Conservation (phyloP, 2,329 filamentous ascomycete species). For the Cladophialophora carrionii region DNA sequence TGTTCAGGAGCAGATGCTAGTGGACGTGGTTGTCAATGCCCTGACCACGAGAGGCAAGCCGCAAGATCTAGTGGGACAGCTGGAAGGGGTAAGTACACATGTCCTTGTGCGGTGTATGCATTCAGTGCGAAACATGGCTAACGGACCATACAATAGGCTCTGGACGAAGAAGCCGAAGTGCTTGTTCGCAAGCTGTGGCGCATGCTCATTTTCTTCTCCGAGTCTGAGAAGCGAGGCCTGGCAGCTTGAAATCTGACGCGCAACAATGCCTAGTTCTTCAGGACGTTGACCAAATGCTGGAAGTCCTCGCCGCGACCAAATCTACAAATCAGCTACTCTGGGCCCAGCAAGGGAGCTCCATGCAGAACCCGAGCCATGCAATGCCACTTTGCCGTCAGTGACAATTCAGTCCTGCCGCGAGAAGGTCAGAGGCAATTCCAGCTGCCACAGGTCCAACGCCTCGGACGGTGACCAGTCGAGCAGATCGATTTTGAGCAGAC, state of each 20-base stretch:
- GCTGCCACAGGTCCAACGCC: not conserved
- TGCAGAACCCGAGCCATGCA: not conserved
- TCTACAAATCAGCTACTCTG: not conserved
- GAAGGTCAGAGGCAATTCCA: not conserved
- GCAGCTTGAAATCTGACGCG: constrained; percentile 58
- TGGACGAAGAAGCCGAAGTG: constrained; percentile 93
- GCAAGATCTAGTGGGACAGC: constrained; percentile 78
- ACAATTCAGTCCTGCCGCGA: not conserved
- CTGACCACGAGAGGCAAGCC: constrained; percentile 74
- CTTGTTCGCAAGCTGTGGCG: constrained; percentile 97
- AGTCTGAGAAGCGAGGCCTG: constrained; percentile 87
- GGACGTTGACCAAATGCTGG: not conserved
- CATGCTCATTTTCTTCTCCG: constrained; percentile 97
- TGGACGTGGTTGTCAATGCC: constrained; percentile 89
- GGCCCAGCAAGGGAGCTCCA: not conserved
- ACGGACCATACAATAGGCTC: constrained; percentile 58
- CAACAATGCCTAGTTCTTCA: not conserved
- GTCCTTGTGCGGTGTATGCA: not conserved
- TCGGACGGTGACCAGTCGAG: not conserved
- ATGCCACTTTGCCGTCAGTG: not conserved
- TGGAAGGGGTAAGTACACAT: constrained; percentile 70
- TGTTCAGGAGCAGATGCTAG: constrained; percentile 92
- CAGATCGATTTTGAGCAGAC: not conserved
- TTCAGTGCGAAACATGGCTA: not conserved
- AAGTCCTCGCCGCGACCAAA: not conserved